Base-by-base conservation (phyloP, 2,329 filamentous ascomycete species). In the Apiospora marii region DNA sequence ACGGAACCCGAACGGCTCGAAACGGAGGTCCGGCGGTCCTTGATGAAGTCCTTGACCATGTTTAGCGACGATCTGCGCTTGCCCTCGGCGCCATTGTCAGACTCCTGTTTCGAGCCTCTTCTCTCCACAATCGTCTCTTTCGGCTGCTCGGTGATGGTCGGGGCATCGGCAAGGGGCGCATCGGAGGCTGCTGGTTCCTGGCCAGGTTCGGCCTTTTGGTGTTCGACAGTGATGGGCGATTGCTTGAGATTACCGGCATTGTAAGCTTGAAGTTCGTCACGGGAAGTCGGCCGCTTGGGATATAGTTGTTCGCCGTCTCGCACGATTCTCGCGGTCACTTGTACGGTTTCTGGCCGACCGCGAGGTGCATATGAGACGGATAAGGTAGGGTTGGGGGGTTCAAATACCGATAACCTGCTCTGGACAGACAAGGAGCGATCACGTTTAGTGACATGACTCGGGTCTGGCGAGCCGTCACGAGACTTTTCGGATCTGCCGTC, bases 301-400 rank as follows among this genome's bases (percentile, higher is more conserved):
- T 83, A 82, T 27, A 80, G 80, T 46, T 88, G 84, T 27, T 80
- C 81, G 14, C 88, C 85, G 75, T 93, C 92, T 68, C 94, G 91
- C 49, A 97, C 85, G 74, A 97, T 97, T 70, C 92, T 91, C 68
- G 95, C 94, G 24, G 93, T 96, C 14, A 98, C 95, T 67, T 95
- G 95, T n/a, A 97, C 90, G 0, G 94, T 95, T 24, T 51, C 30
- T 27, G 68, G 48, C 27, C 48, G 46, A 10, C 46, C 46, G 8
- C 46, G 48, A 19, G 48, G 48, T 19, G 46, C 68, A 37, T 43
- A 41, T 4, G 46, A 22, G 2, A 48, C 19, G 16, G 68, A 12
- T 8, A 81, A 75, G 70, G 79, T 82, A 79, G 67, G 82, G 24
- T 16, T 73, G 74, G 7, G 76, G 72, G 51, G 80, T 76, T 91